These are phyloP conservation scores for Alternaria dauci DNA, from an alignment of 2,329 filamentous ascomycete species.

Conservation along the genomic window DNA sequence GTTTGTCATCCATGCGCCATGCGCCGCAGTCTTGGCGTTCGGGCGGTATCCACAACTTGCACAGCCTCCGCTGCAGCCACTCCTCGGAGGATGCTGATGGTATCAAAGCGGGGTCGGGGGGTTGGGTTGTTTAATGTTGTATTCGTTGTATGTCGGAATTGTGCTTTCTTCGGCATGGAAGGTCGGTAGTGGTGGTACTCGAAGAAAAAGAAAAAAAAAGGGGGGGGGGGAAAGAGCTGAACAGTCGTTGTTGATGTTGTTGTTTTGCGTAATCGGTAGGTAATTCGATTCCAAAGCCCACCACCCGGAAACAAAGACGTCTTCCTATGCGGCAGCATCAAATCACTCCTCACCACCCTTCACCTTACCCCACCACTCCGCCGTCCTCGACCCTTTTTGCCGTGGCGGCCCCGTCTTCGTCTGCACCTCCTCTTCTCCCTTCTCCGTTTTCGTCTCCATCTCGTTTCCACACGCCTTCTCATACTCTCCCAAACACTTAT, in stretches of 20 bases:
- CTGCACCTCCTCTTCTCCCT: not conserved
- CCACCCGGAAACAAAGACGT: too few species aligned
- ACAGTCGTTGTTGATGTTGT: too few species aligned
- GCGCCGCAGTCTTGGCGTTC: not conserved
- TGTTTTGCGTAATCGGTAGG: too few species aligned
- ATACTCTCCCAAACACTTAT: slow-evolving; percentile 11
- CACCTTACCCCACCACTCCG: too few species aligned
- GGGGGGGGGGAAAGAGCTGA: too few species aligned
- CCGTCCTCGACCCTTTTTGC: not conserved
- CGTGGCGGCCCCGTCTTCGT: not conserved
- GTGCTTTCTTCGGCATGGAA: too few species aligned
- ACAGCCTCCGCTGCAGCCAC: not conserved
- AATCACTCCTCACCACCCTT: not conserved
- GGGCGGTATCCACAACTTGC: not conserved
- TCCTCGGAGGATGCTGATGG: not conserved
- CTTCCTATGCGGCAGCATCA: too few species aligned
- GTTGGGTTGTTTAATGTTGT: not conserved
- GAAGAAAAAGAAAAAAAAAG: too few species aligned
- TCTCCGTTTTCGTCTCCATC: rapidly evolving
- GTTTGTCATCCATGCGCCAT: not conserved
- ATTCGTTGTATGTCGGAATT: not conserved
- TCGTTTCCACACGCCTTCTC: not conserved
- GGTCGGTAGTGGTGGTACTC: too few species aligned
- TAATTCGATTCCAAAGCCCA: too few species aligned
- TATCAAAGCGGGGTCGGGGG: not conserved